Evolutionary conservation across 176 grass and related monocot genomes (phyloP).

Genomic region (Oryza glumipatula): DNA sequence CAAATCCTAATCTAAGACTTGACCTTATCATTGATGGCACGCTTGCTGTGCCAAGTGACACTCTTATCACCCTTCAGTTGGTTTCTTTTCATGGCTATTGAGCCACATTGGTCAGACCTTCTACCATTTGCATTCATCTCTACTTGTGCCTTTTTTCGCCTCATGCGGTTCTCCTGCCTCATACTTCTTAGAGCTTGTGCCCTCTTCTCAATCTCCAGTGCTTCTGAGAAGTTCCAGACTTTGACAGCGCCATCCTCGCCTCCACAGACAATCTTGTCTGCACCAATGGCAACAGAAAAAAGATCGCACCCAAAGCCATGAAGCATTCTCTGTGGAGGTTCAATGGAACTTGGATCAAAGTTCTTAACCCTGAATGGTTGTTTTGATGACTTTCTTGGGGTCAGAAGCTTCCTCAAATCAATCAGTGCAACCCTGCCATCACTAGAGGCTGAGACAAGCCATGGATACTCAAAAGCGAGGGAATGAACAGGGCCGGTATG

Average conservation of each 20-base stretch:
- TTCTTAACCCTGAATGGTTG: slow-evolving; percentile 41
- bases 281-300: slow-evolving; percentile 71
- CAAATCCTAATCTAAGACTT: slow-evolving; percentile 60
- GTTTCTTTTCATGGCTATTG: slow-evolving; percentile 66
- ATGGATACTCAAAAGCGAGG: slow-evolving; percentile 94
- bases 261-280: slow-evolving; percentile 85
- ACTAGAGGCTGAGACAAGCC: slow-evolving; percentile 82
- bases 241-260: slow-evolving; percentile 86
- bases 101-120: slow-evolving; percentile 56
- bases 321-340: slow-evolving; percentile 89
- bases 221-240: slow-evolving; percentile 94
- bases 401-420: slow-evolving; percentile 80
- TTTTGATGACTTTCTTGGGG: slow-evolving; percentile 35
- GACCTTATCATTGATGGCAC: slow-evolving; percentile 57
- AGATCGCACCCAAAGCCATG: slow-evolving; percentile 87
- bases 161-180: slow-evolving; percentile 92
- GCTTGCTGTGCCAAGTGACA: slow-evolving; percentile 68
- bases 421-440: slow-evolving; percentile 87
- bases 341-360: slow-evolving; percentile 51
- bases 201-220: slow-evolving; percentile 82
- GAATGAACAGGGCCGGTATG: slow-evolving; percentile 79
- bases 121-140: slow-evolving; percentile 77
- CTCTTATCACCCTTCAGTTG: slow-evolving; percentile 65
- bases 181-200: slow-evolving; percentile 62
- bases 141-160: slow-evolving; percentile 69